Percentiles rank a stretch among this genome's conserved stretches.
Evolutionary conservation across 1,284 basidiomycete genomes (phyloP).

Genomic region (Leccinum pachyderme): DNA sequence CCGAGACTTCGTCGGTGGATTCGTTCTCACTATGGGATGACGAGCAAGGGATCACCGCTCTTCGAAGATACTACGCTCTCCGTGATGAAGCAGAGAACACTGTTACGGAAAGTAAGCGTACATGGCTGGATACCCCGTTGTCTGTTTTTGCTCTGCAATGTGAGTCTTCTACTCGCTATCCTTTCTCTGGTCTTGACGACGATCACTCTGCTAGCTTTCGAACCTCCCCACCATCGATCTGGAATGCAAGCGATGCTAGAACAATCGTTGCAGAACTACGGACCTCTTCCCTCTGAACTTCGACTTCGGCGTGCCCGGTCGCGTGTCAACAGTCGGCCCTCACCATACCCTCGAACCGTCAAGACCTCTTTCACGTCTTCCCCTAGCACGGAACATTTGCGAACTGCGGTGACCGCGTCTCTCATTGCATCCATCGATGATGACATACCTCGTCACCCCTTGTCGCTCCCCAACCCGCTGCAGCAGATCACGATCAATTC

Average conservation of each 20-base stretch:
- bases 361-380: slow-evolving; percentile 42
- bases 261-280: slow-evolving; percentile 67
- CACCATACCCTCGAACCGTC: slow-evolving; percentile 62
- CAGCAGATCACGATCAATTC: slow-evolving; percentile 25
- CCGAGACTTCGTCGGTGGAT: slow-evolving; percentile 51
- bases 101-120: slow-evolving; percentile 61
- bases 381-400: slow-evolving; percentile 41
- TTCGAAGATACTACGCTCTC: slow-evolving; percentile 68
- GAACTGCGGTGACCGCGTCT: slow-evolving; percentile 29
- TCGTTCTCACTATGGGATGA: slow-evolving; percentile 55
- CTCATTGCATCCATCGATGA: slow-evolving; percentile 18
- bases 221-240: slow-evolving; percentile 59
- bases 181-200: slow-evolving; percentile 5
- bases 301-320: slow-evolving; percentile 58
- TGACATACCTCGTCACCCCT: slow-evolving; percentile 4
- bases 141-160: slow-evolving; percentile 70
- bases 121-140: slow-evolving; percentile 71
- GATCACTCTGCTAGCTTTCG: slow-evolving; percentile 51
- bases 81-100: slow-evolving; percentile 65
- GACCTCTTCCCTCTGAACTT: slow-evolving; percentile 67
- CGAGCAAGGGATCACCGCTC: slow-evolving; percentile 55
- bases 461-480: slow-evolving; percentile 15
- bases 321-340: slow-evolving; percentile 64
- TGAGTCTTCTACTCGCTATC: slow-evolving; percentile 38
- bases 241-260: slow-evolving; percentile 72